Conservation (phyloP, 2,329 filamentous ascomycete genomes). For the Anisogramma anomala region DNA sequence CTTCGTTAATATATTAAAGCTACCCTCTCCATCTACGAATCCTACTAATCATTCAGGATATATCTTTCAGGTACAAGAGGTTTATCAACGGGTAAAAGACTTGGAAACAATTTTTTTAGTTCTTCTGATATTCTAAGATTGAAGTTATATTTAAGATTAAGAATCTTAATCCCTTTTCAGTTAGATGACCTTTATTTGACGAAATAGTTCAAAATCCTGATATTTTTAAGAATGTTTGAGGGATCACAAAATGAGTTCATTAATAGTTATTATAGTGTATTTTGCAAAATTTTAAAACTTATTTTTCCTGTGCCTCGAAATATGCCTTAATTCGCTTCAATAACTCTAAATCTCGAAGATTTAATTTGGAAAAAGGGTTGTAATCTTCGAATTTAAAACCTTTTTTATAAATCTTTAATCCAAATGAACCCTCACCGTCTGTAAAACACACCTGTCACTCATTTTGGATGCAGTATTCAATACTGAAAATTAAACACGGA, state of each 20-base stretch:
- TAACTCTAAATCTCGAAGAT: not conserved
- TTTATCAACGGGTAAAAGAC: not conserved
- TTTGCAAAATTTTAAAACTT: not conserved
- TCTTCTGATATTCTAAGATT: not conserved
- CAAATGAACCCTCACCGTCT: not conserved
- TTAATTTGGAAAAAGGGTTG: not conserved
- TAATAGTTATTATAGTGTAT: too few relatives aligned
- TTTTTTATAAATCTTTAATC: slow-evolving; percentile 7
- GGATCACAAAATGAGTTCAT: not conserved
- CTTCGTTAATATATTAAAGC: slow-evolving; percentile 4
- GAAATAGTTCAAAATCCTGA: not conserved
- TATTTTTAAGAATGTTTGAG: not conserved
- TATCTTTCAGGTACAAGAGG: not conserved
- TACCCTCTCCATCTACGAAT: slow-evolving; percentile 6
- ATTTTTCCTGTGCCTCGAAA: not conserved
- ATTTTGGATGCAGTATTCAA: slow-evolving; percentile 8
- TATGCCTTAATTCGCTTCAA: not conserved
- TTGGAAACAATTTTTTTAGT: not conserved
- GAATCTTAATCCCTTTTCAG: not conserved
- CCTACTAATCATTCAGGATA: slow-evolving; percentile 3
- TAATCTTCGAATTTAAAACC: not conserved
- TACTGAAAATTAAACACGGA: slow-evolving; percentile 12
- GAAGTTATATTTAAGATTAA: not conserved
- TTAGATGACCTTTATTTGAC: not conserved
- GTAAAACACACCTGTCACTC: not conserved